A percentile compares a stretch with the other conserved stretches of the same genome.
Evolutionary conservation across 768 basidiomycete species (phyloP).

Genomic region (Mycena alexandri): DNA sequence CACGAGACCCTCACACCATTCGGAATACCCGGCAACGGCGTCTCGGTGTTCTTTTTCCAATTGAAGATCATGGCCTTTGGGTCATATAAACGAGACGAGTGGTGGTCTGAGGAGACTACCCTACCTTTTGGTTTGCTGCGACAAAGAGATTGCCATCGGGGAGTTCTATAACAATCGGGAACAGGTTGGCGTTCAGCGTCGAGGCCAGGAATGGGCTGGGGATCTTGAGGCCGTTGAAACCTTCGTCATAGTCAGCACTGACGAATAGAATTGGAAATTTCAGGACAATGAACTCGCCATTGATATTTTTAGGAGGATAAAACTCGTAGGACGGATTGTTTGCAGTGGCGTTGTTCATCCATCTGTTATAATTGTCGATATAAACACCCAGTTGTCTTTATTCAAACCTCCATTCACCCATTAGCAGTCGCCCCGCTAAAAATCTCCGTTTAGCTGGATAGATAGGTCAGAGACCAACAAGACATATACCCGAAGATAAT

Average conservation of each 20-base stretch:
- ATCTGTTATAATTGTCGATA: slow-evolving; percentile 51
- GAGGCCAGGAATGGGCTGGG: slow-evolving; percentile 18
- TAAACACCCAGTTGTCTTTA: slow-evolving; percentile 18
- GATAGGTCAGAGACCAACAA: slow-evolving; percentile 20
- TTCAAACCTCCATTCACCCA: slow-evolving; percentile 21
- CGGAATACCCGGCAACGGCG: slow-evolving; percentile 49
- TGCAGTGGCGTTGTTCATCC: slow-evolving; percentile 21
- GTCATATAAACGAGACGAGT: neutral
- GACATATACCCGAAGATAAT: slow-evolving; percentile 32
- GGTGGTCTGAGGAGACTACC: slow-evolving; percentile 5
- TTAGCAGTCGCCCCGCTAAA: slow-evolving; percentile 23
- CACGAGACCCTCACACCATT: slow-evolving; percentile 46
- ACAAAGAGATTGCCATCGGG: slow-evolving; percentile 58
- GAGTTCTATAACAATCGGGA: slow-evolving; percentile 47
- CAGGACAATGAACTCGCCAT: slow-evolving; percentile 46
- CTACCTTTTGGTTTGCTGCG: slow-evolving; percentile 52
- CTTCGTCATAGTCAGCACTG: slow-evolving; percentile 25
- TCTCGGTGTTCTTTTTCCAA: slow-evolving; percentile 49
- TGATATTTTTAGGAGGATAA: slow-evolving; percentile 54
- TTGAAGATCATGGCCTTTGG: slow-evolving; percentile 47
- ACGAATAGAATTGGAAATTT: slow-evolving; percentile 1
- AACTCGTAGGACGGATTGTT: slow-evolving; percentile 69
- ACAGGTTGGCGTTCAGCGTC: slow-evolving; percentile 31
- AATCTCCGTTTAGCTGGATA: slow-evolving; percentile 59
- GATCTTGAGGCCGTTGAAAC: slow-evolving; percentile 39